Base-by-base conservation (phyloP, 2,329 filamentous ascomycete genomes). In the Ophiocordyceps sinensis region DNA sequence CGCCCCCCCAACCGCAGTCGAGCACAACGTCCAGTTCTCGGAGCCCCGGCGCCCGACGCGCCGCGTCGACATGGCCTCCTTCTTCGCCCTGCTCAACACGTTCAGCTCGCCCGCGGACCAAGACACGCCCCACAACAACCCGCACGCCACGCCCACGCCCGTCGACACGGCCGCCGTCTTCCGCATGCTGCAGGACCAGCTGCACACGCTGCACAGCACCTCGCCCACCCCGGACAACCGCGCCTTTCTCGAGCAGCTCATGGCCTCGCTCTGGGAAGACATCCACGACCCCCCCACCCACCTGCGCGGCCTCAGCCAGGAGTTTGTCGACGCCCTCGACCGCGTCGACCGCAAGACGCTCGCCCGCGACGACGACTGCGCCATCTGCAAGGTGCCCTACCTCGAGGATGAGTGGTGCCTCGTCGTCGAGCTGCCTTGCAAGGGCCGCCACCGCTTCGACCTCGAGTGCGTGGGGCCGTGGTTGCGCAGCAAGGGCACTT, bases 401-500 rank as follows among this genome's bases (percentile, higher is more conserved):
- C 61, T 78, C 37, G 74, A 80, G 50, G 77, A 82, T 51, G 60
- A 64, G 49, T 79, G 75, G 53, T 73, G 70, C 42, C 63, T 82
- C 2, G 75, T 81, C 12, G 77, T 81, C 26, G 68, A 77, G 62
- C 63, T 82, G 51, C 76, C 76, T 34, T 82, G 77, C 53, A 64
- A 75, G 50, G 65, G 63, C 28, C 61, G 56, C 34, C 77, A 82
- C 55, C 61, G 60, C 39, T 81, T 78, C 53, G 77, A 82, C 51
- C 58, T 81, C n/a, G 77, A 82, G 60, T 82, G 77, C 51, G 75
- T 81, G 2, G 72, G 68, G 4, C 77, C 77, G 7, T 82, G 77
- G 77, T 55, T 82, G 54, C 62, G 69, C 55, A 68, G 73, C 51
- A 77, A 80, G 58, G 77, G 77, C 31, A 78, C 67, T 28, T 81